Base-by-base conservation (phyloP, 345 rosid genomes). In the Schrenkiella parvula region DNA sequence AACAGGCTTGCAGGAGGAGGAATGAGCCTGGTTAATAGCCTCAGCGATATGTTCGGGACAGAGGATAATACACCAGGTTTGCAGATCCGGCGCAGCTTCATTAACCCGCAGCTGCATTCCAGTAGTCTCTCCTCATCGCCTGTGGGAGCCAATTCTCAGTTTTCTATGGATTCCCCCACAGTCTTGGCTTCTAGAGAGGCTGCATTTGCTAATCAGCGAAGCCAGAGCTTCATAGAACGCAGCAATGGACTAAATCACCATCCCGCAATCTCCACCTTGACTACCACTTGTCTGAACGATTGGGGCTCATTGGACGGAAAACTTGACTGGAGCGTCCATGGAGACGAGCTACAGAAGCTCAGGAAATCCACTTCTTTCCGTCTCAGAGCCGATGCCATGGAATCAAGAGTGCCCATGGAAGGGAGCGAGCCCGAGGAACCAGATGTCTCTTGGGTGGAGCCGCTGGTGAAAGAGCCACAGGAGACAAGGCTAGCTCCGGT, bases 231-330 rank as follows among this genome's bases (percentile, higher is more conserved):
- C 71, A 73, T 85, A 32, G 95, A 86, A 69, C 81, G 90, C 28
- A 84, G 79, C 69, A 82, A 72, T 26, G 83, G 57, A 31, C 72
- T 64, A 64, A 82, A 72, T 61, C 82, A 77, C 14, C 86, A 64
- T 71, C 47, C 79, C 4, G 76, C 82, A 37, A 56, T 69, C 54
- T 66, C 86, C 39, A 66, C 87, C n/a, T 63, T 84, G 50, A 60
- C 70, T 23, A 54, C 86, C 51, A 56, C 83, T 31, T 78, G 77
- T 50, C 56, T 81, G 39, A 61, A 74, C 0, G 95, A 86, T 53
- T 92, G 96, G 96, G 89, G 87, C 14, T 89, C 92, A 5, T 84
- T 92, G 8, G 87, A 83, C 70, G 98, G 96, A 0, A 92, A 89
- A 74, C 60, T 92, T 48, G 92, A 89, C 79, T 89, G 96, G 96